These are phyloP conservation scores for Gossypium schwendimanii DNA, from an alignment of 441 rosid genomes.

Conservation along the genomic window DNA sequence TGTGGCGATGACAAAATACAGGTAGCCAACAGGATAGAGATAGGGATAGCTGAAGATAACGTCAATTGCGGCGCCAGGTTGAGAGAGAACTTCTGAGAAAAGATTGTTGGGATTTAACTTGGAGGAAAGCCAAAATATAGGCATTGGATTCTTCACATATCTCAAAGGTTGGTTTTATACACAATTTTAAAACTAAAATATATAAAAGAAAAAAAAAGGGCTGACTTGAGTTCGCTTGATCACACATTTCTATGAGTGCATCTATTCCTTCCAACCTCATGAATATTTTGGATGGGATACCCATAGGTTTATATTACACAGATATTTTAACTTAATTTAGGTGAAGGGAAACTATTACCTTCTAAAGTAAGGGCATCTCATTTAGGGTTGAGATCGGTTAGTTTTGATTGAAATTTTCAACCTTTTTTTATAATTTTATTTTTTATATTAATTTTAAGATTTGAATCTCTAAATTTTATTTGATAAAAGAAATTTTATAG, in stretches of 20 bases:
- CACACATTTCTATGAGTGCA: not conserved
- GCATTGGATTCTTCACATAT: conserved; percentile 18
- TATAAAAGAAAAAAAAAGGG: not conserved
- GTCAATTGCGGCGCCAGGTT: conserved; percentile 25
- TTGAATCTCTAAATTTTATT: too few species aligned
- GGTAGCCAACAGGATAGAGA: not conserved
- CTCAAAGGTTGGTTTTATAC: conserved; percentile 8
- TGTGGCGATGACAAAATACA: conserved; percentile 18
- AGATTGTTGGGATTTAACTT: not conserved
- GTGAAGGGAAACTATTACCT: too few species aligned
- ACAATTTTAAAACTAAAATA: too few species aligned
- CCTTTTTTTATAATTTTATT: too few species aligned
- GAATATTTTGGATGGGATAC: too few species aligned
- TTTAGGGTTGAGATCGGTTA: too few species aligned
- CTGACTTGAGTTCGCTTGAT: not conserved
- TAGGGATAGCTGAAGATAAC: not conserved
- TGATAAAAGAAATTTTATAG: too few species aligned
- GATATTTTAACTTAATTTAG: too few species aligned
- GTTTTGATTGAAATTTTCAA: too few species aligned
- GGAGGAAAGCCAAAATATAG: not conserved
- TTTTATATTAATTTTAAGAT: too few species aligned
- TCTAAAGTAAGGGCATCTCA: too few species aligned
- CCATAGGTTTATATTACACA: too few species aligned
- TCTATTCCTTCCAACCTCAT: not conserved
- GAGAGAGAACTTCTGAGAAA: not conserved